Conservation (phyloP, 768 basidiomycete species). For the Rossbeevera mucosa region DNA sequence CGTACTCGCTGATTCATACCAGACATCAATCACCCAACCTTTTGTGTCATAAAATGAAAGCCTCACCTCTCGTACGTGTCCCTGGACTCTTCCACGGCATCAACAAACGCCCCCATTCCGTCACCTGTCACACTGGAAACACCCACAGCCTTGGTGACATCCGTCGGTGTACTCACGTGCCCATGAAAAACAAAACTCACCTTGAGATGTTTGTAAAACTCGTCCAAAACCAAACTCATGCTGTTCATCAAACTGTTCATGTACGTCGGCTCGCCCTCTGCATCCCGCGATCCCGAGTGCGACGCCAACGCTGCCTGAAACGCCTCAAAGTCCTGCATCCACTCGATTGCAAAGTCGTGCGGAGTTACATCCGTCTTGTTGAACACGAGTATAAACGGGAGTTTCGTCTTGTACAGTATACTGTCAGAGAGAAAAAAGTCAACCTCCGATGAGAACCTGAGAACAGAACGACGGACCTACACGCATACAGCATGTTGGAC, state of each 20-base stretch:
- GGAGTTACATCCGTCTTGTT: conserved; percentile 95
- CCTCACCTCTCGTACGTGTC: conserved; percentile 84
- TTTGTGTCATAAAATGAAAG: background rate
- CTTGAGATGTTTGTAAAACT: conserved; percentile 95
- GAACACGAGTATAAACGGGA: conserved; percentile 96
- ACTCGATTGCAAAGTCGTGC: conserved; percentile 89
- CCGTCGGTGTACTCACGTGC: background rate
- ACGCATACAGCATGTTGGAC: conserved; percentile 99
- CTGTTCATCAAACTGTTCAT: conserved; percentile 99
- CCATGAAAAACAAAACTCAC: conserved; percentile 36
- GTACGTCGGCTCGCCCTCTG: conserved; percentile 90
- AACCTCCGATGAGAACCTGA: background rate
- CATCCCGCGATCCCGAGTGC: conserved; percentile 60
- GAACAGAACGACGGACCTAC: conserved; percentile 53
- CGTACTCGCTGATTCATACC: conserved; percentile 63
- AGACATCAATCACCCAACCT: conserved; percentile 5
- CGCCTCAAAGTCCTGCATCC: conserved; percentile 97
- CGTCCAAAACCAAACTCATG: conserved; percentile 97
- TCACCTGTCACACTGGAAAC: conserved; percentile 96
- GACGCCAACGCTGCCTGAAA: conserved; percentile 86
- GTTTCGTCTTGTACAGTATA: conserved; percentile 95
- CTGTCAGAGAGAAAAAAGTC: conserved; percentile 34
- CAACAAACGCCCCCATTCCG: conserved; percentile 87
- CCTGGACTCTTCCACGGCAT: conserved; percentile 83
- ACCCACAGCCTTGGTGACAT: conserved; percentile 75